A percentile compares a stretch with the other conserved stretches of the same genome.
Evolutionary conservation across 2,329 filamentous ascomycete species (phyloP).

Genomic region (Diplodia mutila): DNA sequence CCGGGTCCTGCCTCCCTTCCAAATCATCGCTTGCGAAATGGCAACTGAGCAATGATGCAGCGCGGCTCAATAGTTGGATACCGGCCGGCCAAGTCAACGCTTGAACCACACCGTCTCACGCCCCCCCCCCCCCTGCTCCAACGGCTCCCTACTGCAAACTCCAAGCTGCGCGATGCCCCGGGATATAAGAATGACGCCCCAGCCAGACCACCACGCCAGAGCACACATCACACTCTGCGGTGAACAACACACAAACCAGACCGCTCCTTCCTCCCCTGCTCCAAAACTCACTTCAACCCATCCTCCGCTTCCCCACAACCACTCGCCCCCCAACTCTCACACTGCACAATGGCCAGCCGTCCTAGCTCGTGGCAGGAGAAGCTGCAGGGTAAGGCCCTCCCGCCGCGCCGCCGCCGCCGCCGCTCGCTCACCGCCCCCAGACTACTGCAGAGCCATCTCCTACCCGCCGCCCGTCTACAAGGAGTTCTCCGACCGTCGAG

Average conservation of each 20-base stretch:
- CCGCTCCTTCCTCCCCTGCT: slow-evolving; percentile 20
- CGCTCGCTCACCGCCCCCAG: slow-evolving; percentile 31
- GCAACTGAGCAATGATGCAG: slow-evolving; percentile 17
- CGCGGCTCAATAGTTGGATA: slow-evolving; percentile 26
- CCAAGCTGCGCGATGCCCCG: neutral
- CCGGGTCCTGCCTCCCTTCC: slow-evolving; percentile 23
- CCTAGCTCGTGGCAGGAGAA: slow-evolving; percentile 29
- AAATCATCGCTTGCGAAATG: slow-evolving; percentile 20
- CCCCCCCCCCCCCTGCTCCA: slow-evolving; percentile 15
- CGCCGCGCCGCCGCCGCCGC: neutral
- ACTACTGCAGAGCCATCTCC: slow-evolving; percentile 37
- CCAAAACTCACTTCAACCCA: slow-evolving; percentile 14
- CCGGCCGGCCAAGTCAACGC: slow-evolving; percentile 24
- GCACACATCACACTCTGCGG: slow-evolving; percentile 25
- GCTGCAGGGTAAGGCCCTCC: slow-evolving; percentile 34
- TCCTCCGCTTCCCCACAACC: slow-evolving; percentile 17
- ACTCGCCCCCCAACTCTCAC: neutral
- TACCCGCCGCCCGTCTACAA: slow-evolving; percentile 38
- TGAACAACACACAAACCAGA: slow-evolving; percentile 14
- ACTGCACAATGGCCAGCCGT: slow-evolving; percentile 26
- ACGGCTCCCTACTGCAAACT: slow-evolving; percentile 17
- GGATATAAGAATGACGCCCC: slow-evolving; percentile 22
- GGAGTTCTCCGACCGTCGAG: slow-evolving; percentile 44
- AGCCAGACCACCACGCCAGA: slow-evolving; percentile 28
- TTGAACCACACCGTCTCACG: slow-evolving; percentile 27